These are phyloP conservation scores for Penicillium palitans DNA, from an alignment of 2,329 filamentous ascomycete species.

Conservation along the genomic window DNA sequence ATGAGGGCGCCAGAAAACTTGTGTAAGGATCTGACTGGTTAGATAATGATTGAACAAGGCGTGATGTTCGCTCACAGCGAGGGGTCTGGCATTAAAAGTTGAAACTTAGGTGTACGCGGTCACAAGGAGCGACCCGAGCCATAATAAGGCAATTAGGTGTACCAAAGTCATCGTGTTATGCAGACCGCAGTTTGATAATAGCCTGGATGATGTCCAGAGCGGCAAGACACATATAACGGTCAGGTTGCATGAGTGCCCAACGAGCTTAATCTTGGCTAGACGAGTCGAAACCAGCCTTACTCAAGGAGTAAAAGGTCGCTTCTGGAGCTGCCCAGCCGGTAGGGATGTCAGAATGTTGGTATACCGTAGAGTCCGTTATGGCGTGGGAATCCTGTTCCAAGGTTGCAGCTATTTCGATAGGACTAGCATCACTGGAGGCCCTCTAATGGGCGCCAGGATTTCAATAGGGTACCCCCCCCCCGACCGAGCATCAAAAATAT, in stretches of 20 bases:
- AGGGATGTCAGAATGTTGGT: not conserved
- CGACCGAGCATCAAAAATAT: too few relatives aligned
- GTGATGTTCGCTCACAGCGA: not conserved
- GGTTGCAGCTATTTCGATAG: not conserved
- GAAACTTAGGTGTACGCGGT: not conserved
- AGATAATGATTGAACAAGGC: not conserved
- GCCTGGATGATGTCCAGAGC: not conserved
- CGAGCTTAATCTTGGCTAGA: not conserved
- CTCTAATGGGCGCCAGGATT: not conserved
- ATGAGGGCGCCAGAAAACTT: conserved; percentile 55
- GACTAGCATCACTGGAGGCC: not conserved
- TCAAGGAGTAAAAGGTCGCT: conserved; percentile 22
- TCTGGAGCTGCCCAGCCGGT: not conserved
- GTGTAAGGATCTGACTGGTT: conserved; percentile 17
- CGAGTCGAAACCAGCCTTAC: conserved; percentile 18
- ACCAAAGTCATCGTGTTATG: not conserved
- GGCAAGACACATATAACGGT: conserved; percentile 32
- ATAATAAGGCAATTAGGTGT: not conserved
- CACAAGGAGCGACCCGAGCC: not conserved
- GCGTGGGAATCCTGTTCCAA: not conserved
- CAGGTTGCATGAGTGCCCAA: not conserved
- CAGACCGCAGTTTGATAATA: not conserved
- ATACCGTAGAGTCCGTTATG: not conserved
- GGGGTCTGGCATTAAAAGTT: not conserved
- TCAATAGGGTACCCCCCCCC: not conserved